These are phyloP conservation scores for Copromyces sp. DNA, from an alignment of 495 filamentous ascomycete species.

Conservation along the genomic window DNA sequence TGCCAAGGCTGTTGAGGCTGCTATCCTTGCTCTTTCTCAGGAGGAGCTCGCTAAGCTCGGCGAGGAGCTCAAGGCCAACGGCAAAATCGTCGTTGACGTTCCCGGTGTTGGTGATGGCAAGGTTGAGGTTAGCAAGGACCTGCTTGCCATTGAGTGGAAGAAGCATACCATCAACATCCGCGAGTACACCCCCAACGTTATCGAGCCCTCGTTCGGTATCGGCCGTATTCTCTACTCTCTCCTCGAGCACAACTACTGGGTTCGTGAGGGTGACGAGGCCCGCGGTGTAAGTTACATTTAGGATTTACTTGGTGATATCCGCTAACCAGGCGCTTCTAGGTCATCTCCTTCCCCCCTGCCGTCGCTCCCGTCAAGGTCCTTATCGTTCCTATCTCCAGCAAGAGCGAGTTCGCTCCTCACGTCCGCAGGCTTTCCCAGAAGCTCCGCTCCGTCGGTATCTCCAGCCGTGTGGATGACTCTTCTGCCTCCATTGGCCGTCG, in stretches of 20 bases:
- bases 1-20: slow-evolving; percentile 60
- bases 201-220: slow-evolving; percentile 80
- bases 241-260: slow-evolving; percentile 75
- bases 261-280: slow-evolving; percentile 55
- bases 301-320: not conserved
- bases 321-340: slow-evolving; percentile 28
- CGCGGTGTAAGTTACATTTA: slow-evolving; percentile 47
- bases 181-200: slow-evolving; percentile 75
- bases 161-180: slow-evolving; percentile 58
- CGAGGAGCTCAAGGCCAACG: slow-evolving; percentile 51
- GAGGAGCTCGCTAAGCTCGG: slow-evolving; percentile 61
- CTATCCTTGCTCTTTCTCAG: slow-evolving; percentile 55
- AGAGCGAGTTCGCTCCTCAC: slow-evolving; percentile 50
- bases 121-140: slow-evolving; percentile 61
- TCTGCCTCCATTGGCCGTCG: slow-evolving; percentile 66
- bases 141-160: slow-evolving; percentile 60
- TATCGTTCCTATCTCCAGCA: slow-evolving; percentile 58
- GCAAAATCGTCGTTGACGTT: slow-evolving; percentile 59
- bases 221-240: slow-evolving; percentile 69
- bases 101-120: slow-evolving; percentile 38
- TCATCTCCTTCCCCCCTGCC: slow-evolving; percentile 64
- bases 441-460: slow-evolving; percentile 50
- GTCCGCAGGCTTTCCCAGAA: slow-evolving; percentile 46
- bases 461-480: slow-evolving; percentile 56
- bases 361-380: slow-evolving; percentile 70